Base-by-base conservation (phyloP, 441 rosid species). In the Brassica hybrid region DNA sequence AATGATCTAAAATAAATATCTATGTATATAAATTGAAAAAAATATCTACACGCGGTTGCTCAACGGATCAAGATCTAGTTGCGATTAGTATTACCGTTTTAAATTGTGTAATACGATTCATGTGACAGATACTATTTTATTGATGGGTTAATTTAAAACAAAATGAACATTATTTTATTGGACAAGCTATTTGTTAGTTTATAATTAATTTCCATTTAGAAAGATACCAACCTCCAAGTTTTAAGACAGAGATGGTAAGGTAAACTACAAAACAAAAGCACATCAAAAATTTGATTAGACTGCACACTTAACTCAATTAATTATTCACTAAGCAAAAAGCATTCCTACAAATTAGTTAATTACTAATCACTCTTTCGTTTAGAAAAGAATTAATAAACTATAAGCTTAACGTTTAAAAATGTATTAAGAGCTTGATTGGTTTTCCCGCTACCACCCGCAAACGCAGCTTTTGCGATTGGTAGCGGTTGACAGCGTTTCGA, bases 251-350 rank as follows among this genome's bases (percentile, higher is more conserved):
- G 69, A 67, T 59, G 8, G 69, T 36, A 66, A 77, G 43, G 45
- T 65, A 72, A 64, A 76, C 59, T 12, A 64, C 48, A 63, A 76
- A 50, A 61, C 2, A 70, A 73, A 65, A 65, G 38, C 21, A 72
- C 30, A 25, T 67, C 10, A 12, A 74, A 57, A 61, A 65, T 16
- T 70, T 69, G 80, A 75, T 78, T 81, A 41, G 72, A 45, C 72
- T 74, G 72, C 75, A 80, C 75, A 75, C 74, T 73, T 70, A 23
- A 36, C 69, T 59, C 62, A 73, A 65, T 67, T 60, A 45, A 78
- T 65, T 54, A 82, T 69, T 65, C 72, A 58, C 43, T 36, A 57
- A 72, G 59, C 76, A 67, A 5, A 25, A 52, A 79, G 67, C 69
- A 74, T 56, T 41, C 65, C 7, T 21, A 74, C 78, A 48, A 67